Evolutionary conservation across 306 rosid genomes (phyloP).

Genomic region (Dalbergia cultrata): DNA sequence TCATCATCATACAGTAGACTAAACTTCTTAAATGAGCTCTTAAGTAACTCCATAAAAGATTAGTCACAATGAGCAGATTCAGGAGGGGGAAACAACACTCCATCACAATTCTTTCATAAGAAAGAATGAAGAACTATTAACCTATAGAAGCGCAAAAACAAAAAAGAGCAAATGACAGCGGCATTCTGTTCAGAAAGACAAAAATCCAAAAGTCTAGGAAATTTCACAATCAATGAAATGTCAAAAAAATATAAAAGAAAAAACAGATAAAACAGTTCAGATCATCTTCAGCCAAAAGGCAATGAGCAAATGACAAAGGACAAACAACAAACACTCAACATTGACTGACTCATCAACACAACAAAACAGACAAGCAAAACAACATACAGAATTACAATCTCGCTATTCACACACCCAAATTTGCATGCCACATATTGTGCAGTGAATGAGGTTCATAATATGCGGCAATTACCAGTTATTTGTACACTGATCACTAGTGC

Average conservation of each 20-base stretch:
- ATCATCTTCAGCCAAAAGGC: background rate
- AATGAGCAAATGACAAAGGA: background rate
- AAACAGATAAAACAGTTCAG: background rate
- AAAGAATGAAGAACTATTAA: background rate
- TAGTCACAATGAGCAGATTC: constrained; percentile 10
- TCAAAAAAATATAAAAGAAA: background rate
- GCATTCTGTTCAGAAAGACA: background rate
- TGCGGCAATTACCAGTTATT: background rate
- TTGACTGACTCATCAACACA: constrained; percentile 16
- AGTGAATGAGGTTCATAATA: background rate
- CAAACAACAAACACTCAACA: background rate
- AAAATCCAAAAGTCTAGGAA: background rate
- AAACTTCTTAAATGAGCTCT: background rate
- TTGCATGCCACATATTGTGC: background rate
- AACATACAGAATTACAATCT: background rate
- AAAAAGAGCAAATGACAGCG: constrained; percentile 3
- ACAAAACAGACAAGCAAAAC: background rate
- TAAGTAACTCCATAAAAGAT: background rate
- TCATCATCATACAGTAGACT: constrained; percentile 30
- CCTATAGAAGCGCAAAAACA: background rate
- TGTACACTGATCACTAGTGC: background rate
- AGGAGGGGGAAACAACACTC: background rate
- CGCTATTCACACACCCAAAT: background rate
- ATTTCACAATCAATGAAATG: constrained; percentile 2
- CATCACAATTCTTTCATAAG: background rate